Conservation (phyloP, 2,329 filamentous ascomycete genomes). For the Colletotrichum sansevieriae region DNA sequence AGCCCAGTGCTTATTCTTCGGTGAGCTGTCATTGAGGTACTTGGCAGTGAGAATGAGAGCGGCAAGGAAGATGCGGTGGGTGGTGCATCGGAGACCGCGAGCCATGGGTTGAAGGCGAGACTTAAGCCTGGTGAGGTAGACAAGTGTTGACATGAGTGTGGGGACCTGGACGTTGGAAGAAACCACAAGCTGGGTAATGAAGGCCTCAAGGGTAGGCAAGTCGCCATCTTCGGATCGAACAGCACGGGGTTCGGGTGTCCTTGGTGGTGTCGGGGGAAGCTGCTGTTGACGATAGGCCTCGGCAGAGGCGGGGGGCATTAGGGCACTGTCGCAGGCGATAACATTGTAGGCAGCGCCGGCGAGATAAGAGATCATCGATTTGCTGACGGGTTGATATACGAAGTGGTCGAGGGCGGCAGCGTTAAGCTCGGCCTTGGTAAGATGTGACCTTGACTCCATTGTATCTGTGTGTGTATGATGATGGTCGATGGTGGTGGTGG, state of each 20-base stretch:
- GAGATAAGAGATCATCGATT: conserved; percentile 83
- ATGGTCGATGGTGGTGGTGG: conserved; percentile 45
- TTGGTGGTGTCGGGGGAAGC: conserved; percentile 64
- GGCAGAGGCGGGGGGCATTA: conserved; percentile 61
- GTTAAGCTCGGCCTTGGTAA: conserved; percentile 72
- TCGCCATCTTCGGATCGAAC: conserved; percentile 62
- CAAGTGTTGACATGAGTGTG: conserved; percentile 95
- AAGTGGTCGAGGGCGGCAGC: conserved; percentile 83
- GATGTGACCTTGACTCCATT: conserved; percentile 62
- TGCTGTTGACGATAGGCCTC: conserved; percentile 52
- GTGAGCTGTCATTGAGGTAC: conserved; percentile 98
- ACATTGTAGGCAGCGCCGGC: conserved; percentile 81
- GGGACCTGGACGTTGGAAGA: conserved; percentile 97
- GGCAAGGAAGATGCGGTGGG: conserved; percentile 96
- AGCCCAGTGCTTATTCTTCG: conserved; percentile 99
- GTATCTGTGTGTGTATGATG: conserved; percentile 49
- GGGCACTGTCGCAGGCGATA: conserved; percentile 79
- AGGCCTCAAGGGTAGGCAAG: conserved; percentile 87
- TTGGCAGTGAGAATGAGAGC: conserved; percentile 89
- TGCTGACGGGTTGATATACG: conserved; percentile 80
- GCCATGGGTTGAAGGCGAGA: conserved; percentile 90
- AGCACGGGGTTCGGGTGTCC: conserved; percentile 60
- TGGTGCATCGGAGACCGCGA: conserved; percentile 95
- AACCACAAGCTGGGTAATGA: conserved; percentile 91
- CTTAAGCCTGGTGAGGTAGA: conserved; percentile 90